Base-by-base conservation (phyloP, 352 stramenopile species). In the Phytophthora sp. region DNA sequence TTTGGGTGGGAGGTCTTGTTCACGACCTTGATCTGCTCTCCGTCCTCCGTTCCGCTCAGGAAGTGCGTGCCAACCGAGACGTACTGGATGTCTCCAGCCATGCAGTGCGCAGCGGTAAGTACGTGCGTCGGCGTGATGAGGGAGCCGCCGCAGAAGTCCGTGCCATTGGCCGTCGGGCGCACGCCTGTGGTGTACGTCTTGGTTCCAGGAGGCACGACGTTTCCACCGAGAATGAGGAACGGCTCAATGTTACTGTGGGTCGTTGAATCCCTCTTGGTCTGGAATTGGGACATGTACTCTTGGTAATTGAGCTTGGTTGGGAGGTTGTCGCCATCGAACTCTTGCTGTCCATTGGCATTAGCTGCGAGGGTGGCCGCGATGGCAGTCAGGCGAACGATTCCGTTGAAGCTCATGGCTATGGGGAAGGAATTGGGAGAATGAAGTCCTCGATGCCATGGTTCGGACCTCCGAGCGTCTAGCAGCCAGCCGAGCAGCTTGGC, bases 101-200 rank as follows among this genome's bases (percentile, higher is more conserved):
- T 71, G 64, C 80, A 90, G 60, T 93, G 82, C 0, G 81, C 80
- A 1, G 80, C 84, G 11, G 79, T 90, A 39, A 93, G 73, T n/a
- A 89, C 67, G 38, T 86, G 77, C 33, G 66, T 84, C 20, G 78
- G 71, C 12, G 80, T 81, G 63, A 93, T 89, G 51, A 93, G 80
- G 26, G 76, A 87, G 23, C 78, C 81, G 24, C 79, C 79, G 51
- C 84, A 93, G 44, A 83, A 82, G 45, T 71, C 65, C 30, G 51
- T 76, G 30, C 66, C 78, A 21, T 68, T 65, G 8, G 58, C 51
- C 4, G 74, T 74, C 26, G 50, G 20, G 23, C 79, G 79, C 12
- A 88, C 59, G 29, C 79, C 79, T 8, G 62, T 74, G 2, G 72
- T 80, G 67, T 86, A 90, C 42, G 73, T 86, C 64, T 85, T 82